phyloP scores from a whole-genome alignment of 2,329 filamentous ascomycete species.

The Pseudogymnoascus sp. region DNA sequence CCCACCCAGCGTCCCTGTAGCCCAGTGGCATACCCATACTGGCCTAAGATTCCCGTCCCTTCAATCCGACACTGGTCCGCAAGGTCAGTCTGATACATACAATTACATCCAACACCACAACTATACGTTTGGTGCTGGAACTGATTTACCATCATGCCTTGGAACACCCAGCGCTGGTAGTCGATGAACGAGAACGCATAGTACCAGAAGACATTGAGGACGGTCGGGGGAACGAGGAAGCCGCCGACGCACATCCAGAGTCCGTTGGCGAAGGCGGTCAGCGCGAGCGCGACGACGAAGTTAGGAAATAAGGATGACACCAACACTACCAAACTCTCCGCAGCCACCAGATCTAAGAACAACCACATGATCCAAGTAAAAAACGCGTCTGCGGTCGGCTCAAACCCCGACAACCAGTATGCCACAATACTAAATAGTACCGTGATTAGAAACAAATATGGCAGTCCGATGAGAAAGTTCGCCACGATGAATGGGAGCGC shows the following conservation, averaged over 20 bases:
- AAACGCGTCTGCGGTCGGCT: slow-evolving; percentile 55
- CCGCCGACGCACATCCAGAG: slow-evolving; percentile 84
- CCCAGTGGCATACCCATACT: slow-evolving; percentile 60
- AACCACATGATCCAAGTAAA: slow-evolving; percentile 76
- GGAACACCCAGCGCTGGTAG: slow-evolving; percentile 75
- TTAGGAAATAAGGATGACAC: slow-evolving; percentile 64
- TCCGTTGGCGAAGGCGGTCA: slow-evolving; percentile 78
- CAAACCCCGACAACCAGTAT: slow-evolving; percentile 76
- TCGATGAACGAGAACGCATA: slow-evolving; percentile 87
- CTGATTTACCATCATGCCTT: slow-evolving; percentile 91
- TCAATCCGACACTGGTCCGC: slow-evolving; percentile 58
- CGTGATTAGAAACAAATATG: slow-evolving; percentile 69
- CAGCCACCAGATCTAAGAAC: slow-evolving; percentile 74
- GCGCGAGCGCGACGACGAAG: slow-evolving; percentile 70
- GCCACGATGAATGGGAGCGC: slow-evolving; percentile 63
- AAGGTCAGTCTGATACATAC: slow-evolving; percentile 61
- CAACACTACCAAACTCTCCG: slow-evolving; percentile 74
- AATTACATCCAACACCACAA: slow-evolving; percentile 44
- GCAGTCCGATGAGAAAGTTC: slow-evolving; percentile 75
- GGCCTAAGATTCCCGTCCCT: slow-evolving; percentile 59
- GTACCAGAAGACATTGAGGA: slow-evolving; percentile 75
- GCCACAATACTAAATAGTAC: slow-evolving; percentile 65
- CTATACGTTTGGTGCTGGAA: slow-evolving; percentile 57
- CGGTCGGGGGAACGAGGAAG: slow-evolving; percentile 65
- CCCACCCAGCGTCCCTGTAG: slow-evolving; percentile 62